Evolutionary conservation across 441 rosid species (phyloP).

Genomic region (Gossypium aridum): DNA sequence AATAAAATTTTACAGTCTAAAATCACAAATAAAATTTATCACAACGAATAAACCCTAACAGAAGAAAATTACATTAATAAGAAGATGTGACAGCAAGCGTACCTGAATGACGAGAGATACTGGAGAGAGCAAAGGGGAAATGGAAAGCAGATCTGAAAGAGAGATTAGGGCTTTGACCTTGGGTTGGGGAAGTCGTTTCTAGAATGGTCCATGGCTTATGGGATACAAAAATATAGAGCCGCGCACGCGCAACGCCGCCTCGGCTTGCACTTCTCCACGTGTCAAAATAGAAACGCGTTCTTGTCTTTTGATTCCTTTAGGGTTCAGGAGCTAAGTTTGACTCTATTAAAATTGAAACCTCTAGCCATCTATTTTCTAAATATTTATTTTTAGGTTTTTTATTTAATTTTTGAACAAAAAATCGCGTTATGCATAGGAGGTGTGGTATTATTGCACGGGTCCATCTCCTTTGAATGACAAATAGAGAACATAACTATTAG

Average conservation of each 20-base stretch:
- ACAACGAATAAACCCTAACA: not conserved
- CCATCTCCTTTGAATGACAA: too few species aligned
- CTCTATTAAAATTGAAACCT: too few species aligned
- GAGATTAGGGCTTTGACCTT: slow-evolving; percentile 6
- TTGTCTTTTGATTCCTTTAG: too few species aligned
- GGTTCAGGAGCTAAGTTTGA: too few species aligned
- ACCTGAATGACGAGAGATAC: not conserved
- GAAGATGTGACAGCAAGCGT: not conserved
- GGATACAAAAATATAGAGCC: not conserved
- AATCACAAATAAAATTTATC: not conserved
- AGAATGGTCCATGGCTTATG: not conserved
- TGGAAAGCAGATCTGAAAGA: not conserved
- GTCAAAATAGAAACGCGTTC: not conserved
- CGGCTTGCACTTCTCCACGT: not conserved
- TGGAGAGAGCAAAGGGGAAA: not conserved
- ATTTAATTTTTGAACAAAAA: too few species aligned
- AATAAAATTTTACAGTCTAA: not conserved
- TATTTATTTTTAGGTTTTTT: too few species aligned
- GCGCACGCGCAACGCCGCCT: not conserved
- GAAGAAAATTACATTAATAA: not conserved
- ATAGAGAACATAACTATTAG: too few species aligned
- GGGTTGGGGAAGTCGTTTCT: not conserved
- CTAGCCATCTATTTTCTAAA: too few species aligned
- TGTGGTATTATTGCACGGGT: too few species aligned
- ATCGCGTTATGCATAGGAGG: too few species aligned